Percentiles rank a stretch among this genome's conserved stretches.
Evolutionary conservation across 306 rosid species (phyloP).

Genomic region (Elaeagnus macrophylla): DNA sequence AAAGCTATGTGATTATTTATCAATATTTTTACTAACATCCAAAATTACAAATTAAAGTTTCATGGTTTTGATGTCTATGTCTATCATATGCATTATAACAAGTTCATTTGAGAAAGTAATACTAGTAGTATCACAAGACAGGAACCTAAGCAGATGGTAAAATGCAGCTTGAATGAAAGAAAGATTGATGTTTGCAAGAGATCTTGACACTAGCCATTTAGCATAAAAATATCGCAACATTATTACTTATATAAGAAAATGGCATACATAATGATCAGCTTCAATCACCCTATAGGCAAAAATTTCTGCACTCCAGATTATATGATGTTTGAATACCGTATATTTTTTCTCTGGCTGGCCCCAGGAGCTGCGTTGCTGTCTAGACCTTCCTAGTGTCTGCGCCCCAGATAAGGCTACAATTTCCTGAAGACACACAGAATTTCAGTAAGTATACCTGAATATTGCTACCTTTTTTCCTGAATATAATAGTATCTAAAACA

Average conservation of each 20-base stretch:
- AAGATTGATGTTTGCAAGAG: not conserved
- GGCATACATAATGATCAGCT: conserved; percentile 2
- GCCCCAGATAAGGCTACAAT: conserved; percentile 97
- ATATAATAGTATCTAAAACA: not conserved
- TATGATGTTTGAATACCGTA: conserved; percentile 46
- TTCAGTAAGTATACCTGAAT: conserved; percentile 18
- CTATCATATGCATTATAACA: not conserved
- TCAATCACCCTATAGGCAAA: not conserved
- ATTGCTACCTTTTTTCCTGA: conserved; percentile 3
- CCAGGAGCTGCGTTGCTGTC: conserved; percentile 98
- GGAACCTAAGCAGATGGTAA: not conserved
- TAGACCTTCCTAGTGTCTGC: conserved; percentile 85
- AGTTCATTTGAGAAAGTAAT: not conserved
- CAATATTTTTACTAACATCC: too few relatives aligned
- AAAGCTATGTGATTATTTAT: too few relatives aligned
- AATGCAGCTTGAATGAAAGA: not conserved
- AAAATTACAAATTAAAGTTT: not conserved
- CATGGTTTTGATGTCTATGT: not conserved
- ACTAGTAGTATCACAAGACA: too few relatives aligned
- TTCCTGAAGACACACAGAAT: conserved; percentile 51
- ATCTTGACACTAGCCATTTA: not conserved
- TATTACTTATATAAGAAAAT: not conserved
- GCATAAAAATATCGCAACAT: not conserved
- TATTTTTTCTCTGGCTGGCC: conserved; percentile 96
- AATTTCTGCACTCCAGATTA: not conserved